Evolutionary conservation across 176 grass and related monocot species (phyloP), one percentile per base, ranked within the genome.

Genomic region (Triticum turgidum): DNA sequence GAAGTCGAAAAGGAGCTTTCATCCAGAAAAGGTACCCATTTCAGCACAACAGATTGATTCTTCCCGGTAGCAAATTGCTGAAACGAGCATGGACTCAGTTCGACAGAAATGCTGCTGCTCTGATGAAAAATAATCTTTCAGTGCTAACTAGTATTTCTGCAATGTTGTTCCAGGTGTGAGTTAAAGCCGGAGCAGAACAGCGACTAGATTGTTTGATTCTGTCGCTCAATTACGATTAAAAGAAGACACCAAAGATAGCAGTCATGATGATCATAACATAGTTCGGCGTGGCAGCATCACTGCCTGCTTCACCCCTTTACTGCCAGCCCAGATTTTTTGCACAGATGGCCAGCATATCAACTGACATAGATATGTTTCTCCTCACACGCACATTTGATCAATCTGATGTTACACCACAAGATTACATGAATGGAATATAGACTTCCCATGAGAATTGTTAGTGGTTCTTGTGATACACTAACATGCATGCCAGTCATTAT

Each of bases 1-100:
- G 84, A 80, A 82, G 73, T 91, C 2, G 96, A 98, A 39, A 98
- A 90, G 51, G 93, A 98, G 70, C 79, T 92, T 79, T 59, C 83
- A 70, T 81, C 62, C 73, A 80, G 83, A 83, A 93, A 93, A 90
- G 85, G 89, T 87, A 80, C 20, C 33, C 20, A n/a, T 83, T 80
- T 33, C 20, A 39, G 59, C 41, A 63, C 29, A 22, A 9, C 76
- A 52, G 63, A 73, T 59, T 71, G 24, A 45, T 51, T 75, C 61
- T 4, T 66, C n/a, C 2, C 14, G 18, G 24, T 38, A 74, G 12
- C 56, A 66, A 71, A 58, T 59, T 44, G 56, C 82, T 54, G 30
- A 85, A 83, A 22, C 61, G 24, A 41, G 30, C 10, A 9, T 39
- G 25, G 7, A 8, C 68, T 69, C 64, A 70, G 47, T 37, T 69